Percentiles rank a stretch among this genome's conserved stretches.
These are phyloP conservation scores for Penicillium palitans DNA, from an alignment of 2,329 filamentous ascomycete species.

Conservation along the genomic window DNA sequence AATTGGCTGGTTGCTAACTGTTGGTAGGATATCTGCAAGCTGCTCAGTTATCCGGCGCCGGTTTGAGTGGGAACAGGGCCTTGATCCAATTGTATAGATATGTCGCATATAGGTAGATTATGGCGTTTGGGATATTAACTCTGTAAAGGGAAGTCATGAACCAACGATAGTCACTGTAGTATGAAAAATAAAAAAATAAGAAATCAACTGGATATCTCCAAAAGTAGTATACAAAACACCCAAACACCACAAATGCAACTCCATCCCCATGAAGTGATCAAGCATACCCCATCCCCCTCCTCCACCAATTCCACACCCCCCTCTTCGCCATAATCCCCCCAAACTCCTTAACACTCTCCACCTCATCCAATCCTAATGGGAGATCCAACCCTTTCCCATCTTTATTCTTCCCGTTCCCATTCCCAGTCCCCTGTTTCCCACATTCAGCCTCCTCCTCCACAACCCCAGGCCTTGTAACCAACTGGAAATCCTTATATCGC, in stretches of 20 bases:
- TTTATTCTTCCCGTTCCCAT: neutral
- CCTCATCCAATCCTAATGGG: constrained; percentile 54
- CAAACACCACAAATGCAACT: neutral
- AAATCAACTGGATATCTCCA: neutral
- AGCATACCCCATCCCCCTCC: constrained; percentile 61
- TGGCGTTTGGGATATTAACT: constrained; percentile 3
- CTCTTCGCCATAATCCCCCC: constrained; percentile 60
- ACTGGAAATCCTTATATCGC: constrained; percentile 72
- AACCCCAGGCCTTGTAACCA: constrained; percentile 55
- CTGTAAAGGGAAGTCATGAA: constrained; percentile 1
- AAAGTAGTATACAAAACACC: neutral
- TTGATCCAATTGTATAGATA: neutral
- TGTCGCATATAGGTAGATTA: neutral
- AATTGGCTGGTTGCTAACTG: constrained; percentile 3
- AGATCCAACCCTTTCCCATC: neutral
- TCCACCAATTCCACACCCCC: constrained; percentile 66
- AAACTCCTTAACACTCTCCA: constrained; percentile 65
- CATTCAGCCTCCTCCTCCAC: constrained; percentile 25
- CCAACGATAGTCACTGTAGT: neutral
- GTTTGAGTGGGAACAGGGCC: constrained; percentile 23
- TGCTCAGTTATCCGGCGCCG: constrained; percentile 42
- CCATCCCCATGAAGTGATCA: neutral
- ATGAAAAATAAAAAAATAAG: neutral
- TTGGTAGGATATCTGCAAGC: constrained; percentile 33
- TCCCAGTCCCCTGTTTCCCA: constrained; percentile 4